Percentiles rank a stretch among this genome's conserved stretches.
Conservation (phyloP, 371 early-diverging fungal species). For the Mortierella sp. region DNA sequence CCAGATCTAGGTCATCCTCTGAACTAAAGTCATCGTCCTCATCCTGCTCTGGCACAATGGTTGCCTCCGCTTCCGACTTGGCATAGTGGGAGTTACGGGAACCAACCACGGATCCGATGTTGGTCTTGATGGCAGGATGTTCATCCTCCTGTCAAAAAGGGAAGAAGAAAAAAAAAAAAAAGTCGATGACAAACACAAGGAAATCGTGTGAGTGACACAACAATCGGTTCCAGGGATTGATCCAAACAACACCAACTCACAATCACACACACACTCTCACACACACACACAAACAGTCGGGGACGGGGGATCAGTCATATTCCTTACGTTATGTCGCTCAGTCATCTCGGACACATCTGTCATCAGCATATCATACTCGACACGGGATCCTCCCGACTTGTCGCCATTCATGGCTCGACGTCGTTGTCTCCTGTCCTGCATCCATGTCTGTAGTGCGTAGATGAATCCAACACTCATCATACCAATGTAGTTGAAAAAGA, state of each 20-base stretch:
- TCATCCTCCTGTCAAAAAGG: constrained; percentile 10
- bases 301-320: no score
- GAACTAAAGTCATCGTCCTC: constrained; percentile 10
- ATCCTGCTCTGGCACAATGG: constrained; percentile 19
- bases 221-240: no score
- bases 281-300: no score
- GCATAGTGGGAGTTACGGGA: constrained; percentile 1
- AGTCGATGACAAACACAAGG: no score
- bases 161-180: no score
- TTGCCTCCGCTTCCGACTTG: not conserved
- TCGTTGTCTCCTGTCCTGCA: constrained; percentile 26
- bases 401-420: constrained; percentile 16
- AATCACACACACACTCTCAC: no score
- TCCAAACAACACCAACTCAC: no score
- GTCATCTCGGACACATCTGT: constrained; percentile 32
- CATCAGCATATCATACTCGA: constrained; percentile 41
- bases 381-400: constrained; percentile 9
- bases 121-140: constrained; percentile 12
- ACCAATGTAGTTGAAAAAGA: constrained; percentile 65
- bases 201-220: no score
- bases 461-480: constrained; percentile 70
- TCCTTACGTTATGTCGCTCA: constrained; percentile 24
- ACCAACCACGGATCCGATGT: constrained; percentile 13
- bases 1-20: constrained; percentile 4
- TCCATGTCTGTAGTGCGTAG: constrained; percentile 55